Percentiles rank a stretch among this genome's conserved stretches.
phyloP scores from a whole-genome alignment of 2,329 filamentous ascomycete genomes.

The Esteya vermicola region DNA sequence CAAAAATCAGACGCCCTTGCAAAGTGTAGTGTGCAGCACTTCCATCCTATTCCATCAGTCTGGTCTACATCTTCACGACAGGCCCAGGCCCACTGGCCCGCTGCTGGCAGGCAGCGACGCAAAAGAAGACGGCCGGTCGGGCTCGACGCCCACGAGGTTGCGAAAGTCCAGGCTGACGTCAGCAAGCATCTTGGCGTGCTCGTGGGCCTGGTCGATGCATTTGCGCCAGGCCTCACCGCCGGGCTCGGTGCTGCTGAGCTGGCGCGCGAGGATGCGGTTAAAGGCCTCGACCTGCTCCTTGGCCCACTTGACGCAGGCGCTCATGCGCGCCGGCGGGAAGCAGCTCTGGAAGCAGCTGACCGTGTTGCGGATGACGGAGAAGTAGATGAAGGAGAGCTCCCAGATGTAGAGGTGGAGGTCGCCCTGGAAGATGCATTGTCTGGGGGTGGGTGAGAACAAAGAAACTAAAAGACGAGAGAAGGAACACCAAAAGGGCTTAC shows the following conservation, averaged over 20 bases:
- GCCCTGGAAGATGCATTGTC: slow-evolving; percentile 90
- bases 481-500: slow-evolving; percentile 29
- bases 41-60: too few species aligned
- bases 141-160: slow-evolving; percentile 57
- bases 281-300: slow-evolving; percentile 89
- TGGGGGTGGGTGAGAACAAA: slow-evolving; percentile 20
- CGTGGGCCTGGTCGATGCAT: slow-evolving; percentile 69
- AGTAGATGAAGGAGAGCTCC: slow-evolving; percentile 90
- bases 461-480: not conserved
- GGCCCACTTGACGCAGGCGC: slow-evolving; percentile 95
- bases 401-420: slow-evolving; percentile 88
- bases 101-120: slow-evolving; percentile 8
- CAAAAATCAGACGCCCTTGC: not conserved
- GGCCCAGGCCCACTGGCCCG: slow-evolving; percentile 27
- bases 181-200: slow-evolving; percentile 64
- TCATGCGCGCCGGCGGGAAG: slow-evolving; percentile 78
- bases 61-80: slow-evolving; percentile 14
- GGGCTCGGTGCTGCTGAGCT: slow-evolving; percentile 73
- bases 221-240: slow-evolving; percentile 65
- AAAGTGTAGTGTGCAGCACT: too few species aligned
- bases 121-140: slow-evolving; percentile 14
- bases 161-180: slow-evolving; percentile 86
- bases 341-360: slow-evolving; percentile 77
- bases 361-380: slow-evolving; percentile 86
- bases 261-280: slow-evolving; percentile 66